These are phyloP conservation scores for Aegilops umbellulata DNA, from an alignment of 176 grass and related monocot genomes.

Conservation along the genomic window DNA sequence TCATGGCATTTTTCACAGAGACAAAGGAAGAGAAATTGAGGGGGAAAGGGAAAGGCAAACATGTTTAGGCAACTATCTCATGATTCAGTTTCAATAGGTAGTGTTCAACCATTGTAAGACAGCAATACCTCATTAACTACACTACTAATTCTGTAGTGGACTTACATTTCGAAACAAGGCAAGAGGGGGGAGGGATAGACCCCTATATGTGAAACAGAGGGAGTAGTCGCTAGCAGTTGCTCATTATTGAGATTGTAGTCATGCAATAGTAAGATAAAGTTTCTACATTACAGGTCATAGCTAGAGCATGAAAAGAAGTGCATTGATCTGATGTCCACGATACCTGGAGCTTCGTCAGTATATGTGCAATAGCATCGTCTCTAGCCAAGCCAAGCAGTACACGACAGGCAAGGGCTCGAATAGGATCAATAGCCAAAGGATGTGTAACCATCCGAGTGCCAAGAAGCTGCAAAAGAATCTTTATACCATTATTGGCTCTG, in stretches of 20 bases:
- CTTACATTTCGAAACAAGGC: neutral
- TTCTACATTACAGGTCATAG: neutral
- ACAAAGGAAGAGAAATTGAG: neutral
- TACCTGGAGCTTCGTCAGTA: slow-evolving; percentile 97
- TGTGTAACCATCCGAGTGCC: slow-evolving; percentile 87
- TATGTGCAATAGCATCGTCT: slow-evolving; percentile 96
- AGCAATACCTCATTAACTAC: neutral
- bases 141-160: neutral
- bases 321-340: neutral
- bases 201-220: neutral
- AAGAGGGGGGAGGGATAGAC: neutral
- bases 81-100: neutral
- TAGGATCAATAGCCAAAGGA: slow-evolving; percentile 76
- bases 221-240: neutral
- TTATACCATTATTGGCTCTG: slow-evolving; percentile 96
- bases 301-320: neutral
- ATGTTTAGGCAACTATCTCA: neutral
- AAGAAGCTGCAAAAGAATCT: slow-evolving; percentile 92
- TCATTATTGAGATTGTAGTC: neutral
- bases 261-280: neutral
- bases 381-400: slow-evolving; percentile 92
- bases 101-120: neutral
- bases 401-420: slow-evolving; percentile 92
- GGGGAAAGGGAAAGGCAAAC: neutral
- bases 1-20: neutral